phyloP scores from a whole-genome alignment of 2,329 filamentous ascomycete genomes.

The Colletotrichum magnum region DNA sequence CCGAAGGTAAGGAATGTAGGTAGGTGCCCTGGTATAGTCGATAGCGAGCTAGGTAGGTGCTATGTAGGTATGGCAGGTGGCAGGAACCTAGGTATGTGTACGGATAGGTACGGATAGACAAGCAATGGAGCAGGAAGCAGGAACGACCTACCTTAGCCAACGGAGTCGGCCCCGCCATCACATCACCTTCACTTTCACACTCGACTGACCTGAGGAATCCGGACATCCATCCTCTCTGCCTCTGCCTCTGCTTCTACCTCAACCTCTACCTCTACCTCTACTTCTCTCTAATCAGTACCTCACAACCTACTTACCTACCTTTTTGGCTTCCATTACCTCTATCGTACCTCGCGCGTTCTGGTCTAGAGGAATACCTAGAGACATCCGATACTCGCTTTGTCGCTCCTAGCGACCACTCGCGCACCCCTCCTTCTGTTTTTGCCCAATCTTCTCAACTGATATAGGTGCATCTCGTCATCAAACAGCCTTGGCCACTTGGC shows the following conservation, averaged over 20 bases:
- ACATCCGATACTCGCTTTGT: conserved; percentile 15
- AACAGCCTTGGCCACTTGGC: conserved; percentile 29
- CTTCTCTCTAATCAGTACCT: not conserved
- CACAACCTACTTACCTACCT: not conserved
- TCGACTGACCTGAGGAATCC: not conserved
- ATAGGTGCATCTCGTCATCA: not conserved
- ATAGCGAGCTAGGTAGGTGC: too few species aligned
- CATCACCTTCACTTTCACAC: conserved; percentile 8
- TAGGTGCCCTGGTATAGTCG: too few species aligned
- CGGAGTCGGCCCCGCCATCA: conserved; percentile 17
- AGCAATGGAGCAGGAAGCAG: not conserved
- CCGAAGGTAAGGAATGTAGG: too few species aligned
- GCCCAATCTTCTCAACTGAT: not conserved
- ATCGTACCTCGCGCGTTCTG: too few species aligned
- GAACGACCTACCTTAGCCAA: not conserved
- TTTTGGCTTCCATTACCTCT: not conserved
- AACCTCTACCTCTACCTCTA: not conserved
- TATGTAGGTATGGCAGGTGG: too few species aligned
- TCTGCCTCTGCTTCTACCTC: not conserved
- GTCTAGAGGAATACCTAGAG: not conserved
- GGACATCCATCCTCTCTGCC: not conserved
- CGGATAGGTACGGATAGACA: not conserved
- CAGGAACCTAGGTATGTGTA: too few species aligned
- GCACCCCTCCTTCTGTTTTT: not conserved
- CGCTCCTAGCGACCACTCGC: conserved; percentile 11